phyloP scores from a whole-genome alignment of 1,284 basidiomycete species.

The Malassezia dermatis region DNA sequence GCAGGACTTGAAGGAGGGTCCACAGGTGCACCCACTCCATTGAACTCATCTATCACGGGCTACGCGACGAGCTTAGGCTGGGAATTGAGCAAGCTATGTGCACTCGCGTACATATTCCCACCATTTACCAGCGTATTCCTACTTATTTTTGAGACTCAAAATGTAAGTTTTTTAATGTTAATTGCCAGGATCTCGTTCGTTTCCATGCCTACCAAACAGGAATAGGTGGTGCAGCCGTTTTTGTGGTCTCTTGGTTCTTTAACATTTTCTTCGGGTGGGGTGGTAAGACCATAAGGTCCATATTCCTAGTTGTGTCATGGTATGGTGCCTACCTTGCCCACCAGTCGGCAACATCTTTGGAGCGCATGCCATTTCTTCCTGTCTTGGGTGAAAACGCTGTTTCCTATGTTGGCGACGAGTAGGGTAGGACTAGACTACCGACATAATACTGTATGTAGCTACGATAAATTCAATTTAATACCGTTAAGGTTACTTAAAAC shows the following conservation, averaged over 20 bases:
- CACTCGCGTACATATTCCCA: constrained; percentile 11
- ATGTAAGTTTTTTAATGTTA: constrained; percentile 13
- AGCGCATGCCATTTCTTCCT: constrained; percentile 13
- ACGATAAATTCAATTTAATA: not conserved
- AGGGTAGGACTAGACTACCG: not conserved
- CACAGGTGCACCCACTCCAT: not conserved
- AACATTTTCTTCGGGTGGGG: constrained; percentile 1
- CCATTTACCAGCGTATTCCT: constrained; percentile 23
- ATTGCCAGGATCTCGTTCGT: constrained; percentile 22
- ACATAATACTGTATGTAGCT: not conserved
- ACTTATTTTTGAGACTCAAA: constrained; percentile 24
- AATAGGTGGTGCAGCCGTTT: constrained; percentile 16
- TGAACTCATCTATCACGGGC: constrained; percentile 15
- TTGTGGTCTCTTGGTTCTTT: constrained; percentile 19
- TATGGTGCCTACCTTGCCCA: constrained; percentile 19
- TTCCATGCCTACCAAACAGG: constrained; percentile 32
- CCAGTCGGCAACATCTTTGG: constrained; percentile 9
- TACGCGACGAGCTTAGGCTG: constrained; percentile 15
- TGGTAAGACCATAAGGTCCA: not conserved
- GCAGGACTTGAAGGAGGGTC: not conserved
- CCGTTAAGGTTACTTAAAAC: not conserved
- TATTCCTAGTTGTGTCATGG: constrained; percentile 4
- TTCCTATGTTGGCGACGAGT: constrained; percentile 13
- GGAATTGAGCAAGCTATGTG: constrained; percentile 13
- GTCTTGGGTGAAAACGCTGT: constrained; percentile 6